phyloP scores from a whole-genome alignment of 2,329 filamentous ascomycete genomes.

The Aspergillus ochraceoroseus region DNA sequence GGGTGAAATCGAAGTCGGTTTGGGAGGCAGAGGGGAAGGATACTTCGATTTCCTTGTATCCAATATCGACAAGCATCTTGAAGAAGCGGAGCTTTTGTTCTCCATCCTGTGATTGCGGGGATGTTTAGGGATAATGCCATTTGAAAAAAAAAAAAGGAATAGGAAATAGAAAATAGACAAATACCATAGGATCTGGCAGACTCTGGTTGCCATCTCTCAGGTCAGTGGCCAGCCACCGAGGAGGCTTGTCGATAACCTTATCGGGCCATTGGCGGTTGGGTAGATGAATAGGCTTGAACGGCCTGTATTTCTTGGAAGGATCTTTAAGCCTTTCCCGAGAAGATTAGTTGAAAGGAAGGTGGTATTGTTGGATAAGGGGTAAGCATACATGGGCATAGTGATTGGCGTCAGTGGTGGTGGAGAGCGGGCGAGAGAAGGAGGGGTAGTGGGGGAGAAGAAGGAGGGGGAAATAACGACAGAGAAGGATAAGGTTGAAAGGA shows the following conservation, averaged over 20 bases:
- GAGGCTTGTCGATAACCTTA: constrained; percentile 75
- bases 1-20: constrained; percentile 93
- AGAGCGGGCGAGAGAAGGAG: constrained; percentile 13
- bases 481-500: background rate
- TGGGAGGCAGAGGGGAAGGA: constrained; percentile 92
- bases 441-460: constrained; percentile 9
- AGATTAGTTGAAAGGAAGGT: background rate
- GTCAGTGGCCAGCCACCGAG: constrained; percentile 85
- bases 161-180: constrained; percentile 21
- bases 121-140: constrained; percentile 1
- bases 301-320: constrained; percentile 47
- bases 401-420: no score
- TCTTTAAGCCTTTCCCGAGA: constrained; percentile 43
- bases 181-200: constrained; percentile 85
- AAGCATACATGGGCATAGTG: constrained; percentile 39
- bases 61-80: constrained; percentile 84
- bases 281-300: constrained; percentile 46
- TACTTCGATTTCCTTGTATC: constrained; percentile 97
- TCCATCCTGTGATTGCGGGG: constrained; percentile 62
- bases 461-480: constrained; percentile 8
- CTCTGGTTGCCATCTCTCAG: constrained; percentile 92
- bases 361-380: no score
- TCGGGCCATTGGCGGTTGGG: constrained; percentile 68
- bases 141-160: no score
- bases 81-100: constrained; percentile 96